Evolutionary conservation across 768 basidiomycete species (phyloP).

Genomic region (Boletus sp.): DNA sequence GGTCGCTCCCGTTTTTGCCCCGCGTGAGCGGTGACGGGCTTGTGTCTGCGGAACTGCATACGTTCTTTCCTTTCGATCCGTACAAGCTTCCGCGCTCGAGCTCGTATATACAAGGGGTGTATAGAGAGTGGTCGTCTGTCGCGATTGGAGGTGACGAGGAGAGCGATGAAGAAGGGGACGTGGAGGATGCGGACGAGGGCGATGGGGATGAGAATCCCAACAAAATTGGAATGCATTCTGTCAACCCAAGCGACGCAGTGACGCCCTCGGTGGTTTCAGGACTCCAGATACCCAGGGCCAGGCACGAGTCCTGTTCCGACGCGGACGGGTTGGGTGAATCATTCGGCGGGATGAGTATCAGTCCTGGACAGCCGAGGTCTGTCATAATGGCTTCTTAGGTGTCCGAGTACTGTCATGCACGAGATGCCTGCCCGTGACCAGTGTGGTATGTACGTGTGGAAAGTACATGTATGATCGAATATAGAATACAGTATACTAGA

Average conservation of each 20-base stretch:
- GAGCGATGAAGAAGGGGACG: constrained; percentile 59
- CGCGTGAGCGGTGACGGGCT: constrained; percentile 33
- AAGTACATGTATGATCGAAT: background rate
- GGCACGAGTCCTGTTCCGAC: constrained; percentile 29
- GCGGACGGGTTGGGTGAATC: constrained; percentile 62
- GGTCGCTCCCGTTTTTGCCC: constrained; percentile 19
- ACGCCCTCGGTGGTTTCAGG: constrained; percentile 1
- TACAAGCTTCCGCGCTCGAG: constrained; percentile 84
- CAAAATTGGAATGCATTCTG: background rate
- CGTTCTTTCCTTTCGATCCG: constrained; percentile 98
- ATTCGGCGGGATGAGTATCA: constrained; percentile 83
- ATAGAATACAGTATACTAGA: background rate
- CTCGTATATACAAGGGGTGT: constrained; percentile 76
- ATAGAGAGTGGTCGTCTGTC: constrained; percentile 87
- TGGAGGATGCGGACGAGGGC: constrained; percentile 32
- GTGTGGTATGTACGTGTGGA: background rate
- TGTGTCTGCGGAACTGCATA: constrained; percentile 71
- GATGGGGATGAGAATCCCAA: constrained; percentile 2
- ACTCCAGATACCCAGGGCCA: constrained; percentile 23
- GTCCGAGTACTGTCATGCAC: background rate
- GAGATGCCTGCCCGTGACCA: no score
- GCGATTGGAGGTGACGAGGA: constrained; percentile 68
- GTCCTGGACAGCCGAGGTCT: constrained; percentile 46
- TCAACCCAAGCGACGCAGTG: constrained; percentile 3
- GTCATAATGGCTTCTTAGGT: constrained; percentile 14